Evolutionary conservation across 176 grass and related monocot species (phyloP).

Genomic region (Pontederia paniculata): DNA sequence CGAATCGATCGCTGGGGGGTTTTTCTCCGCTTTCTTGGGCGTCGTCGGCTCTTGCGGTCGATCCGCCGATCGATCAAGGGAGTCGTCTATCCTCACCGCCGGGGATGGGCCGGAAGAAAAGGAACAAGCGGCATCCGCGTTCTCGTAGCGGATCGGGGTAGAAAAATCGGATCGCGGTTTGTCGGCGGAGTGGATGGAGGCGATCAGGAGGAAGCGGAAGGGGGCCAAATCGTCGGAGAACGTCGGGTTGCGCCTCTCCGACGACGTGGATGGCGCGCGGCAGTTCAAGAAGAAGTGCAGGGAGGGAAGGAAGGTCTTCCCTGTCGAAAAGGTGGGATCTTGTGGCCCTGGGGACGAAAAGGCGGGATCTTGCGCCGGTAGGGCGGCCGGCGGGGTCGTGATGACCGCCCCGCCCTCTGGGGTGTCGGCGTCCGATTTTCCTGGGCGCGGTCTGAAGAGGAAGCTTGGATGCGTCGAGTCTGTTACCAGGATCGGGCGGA

Average conservation of each 20-base stretch:
- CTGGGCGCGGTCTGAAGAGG: slow-evolving; percentile 59
- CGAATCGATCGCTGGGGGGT: too few relatives aligned
- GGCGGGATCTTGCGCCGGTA: slow-evolving; percentile 16
- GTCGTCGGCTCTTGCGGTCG: too few relatives aligned
- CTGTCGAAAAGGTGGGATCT: slow-evolving; percentile 17
- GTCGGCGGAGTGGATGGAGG: too few relatives aligned
- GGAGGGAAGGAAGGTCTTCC: slow-evolving; percentile 1
- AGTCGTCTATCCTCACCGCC: too few relatives aligned
- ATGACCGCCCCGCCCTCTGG: slow-evolving; percentile 24
- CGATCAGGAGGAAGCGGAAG: slow-evolving; percentile 69
- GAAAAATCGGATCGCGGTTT: too few relatives aligned
- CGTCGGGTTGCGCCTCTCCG: slow-evolving; percentile 33
- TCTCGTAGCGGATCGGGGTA: too few relatives aligned
- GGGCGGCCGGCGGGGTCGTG: slow-evolving; percentile 38
- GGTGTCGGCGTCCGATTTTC: slow-evolving; percentile 21
- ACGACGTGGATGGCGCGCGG: slow-evolving; percentile 36
- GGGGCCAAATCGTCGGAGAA: slow-evolving; percentile 32
- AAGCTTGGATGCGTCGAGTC: slow-evolving; percentile 86
- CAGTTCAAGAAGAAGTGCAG: slow-evolving; percentile 36
- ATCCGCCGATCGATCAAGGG: too few relatives aligned
- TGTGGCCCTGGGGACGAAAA: slow-evolving; percentile 9
- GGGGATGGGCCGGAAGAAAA: too few relatives aligned
- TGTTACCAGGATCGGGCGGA: slow-evolving; percentile 62
- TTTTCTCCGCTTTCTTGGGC: too few relatives aligned
- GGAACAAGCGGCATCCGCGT: too few relatives aligned